phyloP scores from a whole-genome alignment of 441 rosid genomes.

The Euphorbia celastroides region DNA sequence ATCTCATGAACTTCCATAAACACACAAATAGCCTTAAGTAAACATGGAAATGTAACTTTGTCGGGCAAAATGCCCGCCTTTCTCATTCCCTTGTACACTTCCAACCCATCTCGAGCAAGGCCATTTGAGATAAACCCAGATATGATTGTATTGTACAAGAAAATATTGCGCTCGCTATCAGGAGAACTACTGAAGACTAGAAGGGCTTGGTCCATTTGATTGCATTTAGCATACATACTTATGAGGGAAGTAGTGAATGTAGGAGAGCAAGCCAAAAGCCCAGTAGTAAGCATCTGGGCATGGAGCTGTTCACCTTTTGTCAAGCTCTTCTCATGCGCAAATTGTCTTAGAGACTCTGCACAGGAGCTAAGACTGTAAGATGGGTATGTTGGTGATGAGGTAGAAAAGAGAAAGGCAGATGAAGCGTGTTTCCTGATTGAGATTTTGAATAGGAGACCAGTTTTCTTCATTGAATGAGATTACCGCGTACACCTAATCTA shows the following conservation, averaged over 20 bases:
- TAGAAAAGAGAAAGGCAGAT: neutral
- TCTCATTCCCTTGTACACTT: neutral
- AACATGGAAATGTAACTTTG: neutral
- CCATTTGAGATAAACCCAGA: neutral
- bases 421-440: neutral
- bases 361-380: neutral
- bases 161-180: neutral
- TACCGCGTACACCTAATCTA: neutral
- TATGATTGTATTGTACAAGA: neutral
- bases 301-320: neutral
- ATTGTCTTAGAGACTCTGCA: neutral
- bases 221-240: neutral
- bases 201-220: neutral
- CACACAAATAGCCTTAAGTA: neutral
- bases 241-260: neutral
- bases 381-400: neutral
- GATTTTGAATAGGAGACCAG: neutral
- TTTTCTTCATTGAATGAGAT: neutral
- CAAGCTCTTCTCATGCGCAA: neutral
- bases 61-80: neutral
- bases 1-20: neutral
- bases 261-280: neutral
- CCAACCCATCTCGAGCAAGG: neutral
- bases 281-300: neutral
- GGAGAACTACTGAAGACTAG: neutral